Evolutionary conservation across 306 rosid species (phyloP), one percentile per base, ranked within the genome.

Genomic region (Prinsepia uniflora): DNA sequence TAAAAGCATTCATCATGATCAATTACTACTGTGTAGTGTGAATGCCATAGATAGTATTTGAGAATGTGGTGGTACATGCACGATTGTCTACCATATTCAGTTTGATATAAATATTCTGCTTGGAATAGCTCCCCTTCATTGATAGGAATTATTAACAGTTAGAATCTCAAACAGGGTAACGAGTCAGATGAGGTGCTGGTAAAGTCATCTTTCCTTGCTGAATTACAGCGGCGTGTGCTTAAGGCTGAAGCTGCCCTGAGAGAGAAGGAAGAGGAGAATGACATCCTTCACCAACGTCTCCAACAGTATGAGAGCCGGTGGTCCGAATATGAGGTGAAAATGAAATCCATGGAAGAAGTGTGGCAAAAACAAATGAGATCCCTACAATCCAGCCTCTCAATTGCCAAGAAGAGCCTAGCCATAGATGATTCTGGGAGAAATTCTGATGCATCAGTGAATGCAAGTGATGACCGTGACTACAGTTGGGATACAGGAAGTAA

Each of bases 291-390:
- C 69, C 99, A 94, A 75, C 97, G 96, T 17, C 84, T 91, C 71
- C 96, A 94, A 79, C 99, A 91, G 83, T 91, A 91, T 6, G 97
- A 94, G 59, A 94, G 75, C 80, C 93, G 99, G 65, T 94, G 99
- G 99, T 91, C 97, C 2, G 99, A 94, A 67, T 94, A 94, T 70
- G 99, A 94, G 81, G 72, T 87, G 64, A 94, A 94, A 76, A 94
- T 94, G 99, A 94, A 89, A 71, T 94, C 99, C 78, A 94, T 94
- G 99, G 99, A 94, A 84, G 97, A 94, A 86, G 97, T 94, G 57
- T 94, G 99, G 99, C 99, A 94, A 83, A 91, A 88, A 44, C 99
- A 94, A 80, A 94, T 94, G 99, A 94, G 99, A 78, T 94, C 99
- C 78, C 80, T 94, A 39, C 97, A 94, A 41, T 94, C 99, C 63